phyloP scores from a whole-genome alignment of 164 flowering plant species.

The Houttuynia cordata region DNA sequence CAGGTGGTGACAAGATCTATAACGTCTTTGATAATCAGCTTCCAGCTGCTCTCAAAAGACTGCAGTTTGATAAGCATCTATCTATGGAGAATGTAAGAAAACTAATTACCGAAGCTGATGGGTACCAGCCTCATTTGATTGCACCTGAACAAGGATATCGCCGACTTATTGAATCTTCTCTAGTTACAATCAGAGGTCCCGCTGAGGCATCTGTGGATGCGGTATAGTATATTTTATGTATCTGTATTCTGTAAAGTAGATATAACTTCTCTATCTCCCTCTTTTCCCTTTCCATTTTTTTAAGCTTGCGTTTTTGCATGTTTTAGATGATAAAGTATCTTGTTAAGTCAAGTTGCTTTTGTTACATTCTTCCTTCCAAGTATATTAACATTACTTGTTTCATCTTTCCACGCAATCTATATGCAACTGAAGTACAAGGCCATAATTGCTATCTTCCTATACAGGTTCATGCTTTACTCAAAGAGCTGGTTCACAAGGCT shows the following conservation, averaged over 20 bases:
- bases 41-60: slow-evolving; percentile 70
- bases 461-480: slow-evolving; percentile 66
- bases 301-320: background rate
- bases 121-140: slow-evolving; percentile 75
- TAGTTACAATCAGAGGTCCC: slow-evolving; percentile 75
- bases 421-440: background rate
- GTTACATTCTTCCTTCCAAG: background rate
- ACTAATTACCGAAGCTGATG: slow-evolving; percentile 78
- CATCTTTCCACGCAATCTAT: background rate
- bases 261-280: background rate
- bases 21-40: slow-evolving; percentile 74
- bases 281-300: background rate
- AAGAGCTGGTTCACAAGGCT: slow-evolving; percentile 76
- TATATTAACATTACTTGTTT: background rate
- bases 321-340: too few species aligned
- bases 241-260: background rate
- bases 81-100: slow-evolving; percentile 70
- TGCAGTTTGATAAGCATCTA: slow-evolving; percentile 80
- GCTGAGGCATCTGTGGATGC: slow-evolving; percentile 93
- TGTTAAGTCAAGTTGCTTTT: background rate
- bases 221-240: slow-evolving; percentile 28
- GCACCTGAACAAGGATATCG: slow-evolving; percentile 93
- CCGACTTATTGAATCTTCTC: slow-evolving; percentile 79
- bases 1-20: slow-evolving; percentile 79
- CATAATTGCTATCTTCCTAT: background rate